phyloP scores from a whole-genome alignment of 805 yeast genomes.

The Candida arabinofermentans region DNA sequence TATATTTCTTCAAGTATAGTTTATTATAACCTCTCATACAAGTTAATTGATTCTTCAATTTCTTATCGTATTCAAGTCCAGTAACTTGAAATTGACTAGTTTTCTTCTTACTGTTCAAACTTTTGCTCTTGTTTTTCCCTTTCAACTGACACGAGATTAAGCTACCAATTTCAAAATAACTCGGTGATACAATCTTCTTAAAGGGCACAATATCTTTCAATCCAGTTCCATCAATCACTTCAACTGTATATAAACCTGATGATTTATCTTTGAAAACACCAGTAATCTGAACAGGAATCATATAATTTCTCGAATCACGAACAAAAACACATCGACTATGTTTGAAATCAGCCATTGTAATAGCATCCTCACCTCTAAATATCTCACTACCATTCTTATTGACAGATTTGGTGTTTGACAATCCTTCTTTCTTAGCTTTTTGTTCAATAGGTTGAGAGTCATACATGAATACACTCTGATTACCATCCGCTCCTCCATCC shows the following conservation, averaged over 20 bases:
- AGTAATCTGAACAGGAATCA: not conserved
- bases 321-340: not conserved
- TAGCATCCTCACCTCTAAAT: not conserved
- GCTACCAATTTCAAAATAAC: not conserved
- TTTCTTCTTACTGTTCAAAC: not conserved
- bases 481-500: slow-evolving; percentile 9
- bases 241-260: not conserved
- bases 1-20: slow-evolving; percentile 33
- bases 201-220: not conserved
- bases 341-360: not conserved
- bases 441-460: not conserved
- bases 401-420: too few relatives aligned
- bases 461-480: not conserved
- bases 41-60: slow-evolving; percentile 29
- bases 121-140: too few relatives aligned
- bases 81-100: slow-evolving; percentile 29
- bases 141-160: not conserved
- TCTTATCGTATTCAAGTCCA: slow-evolving; percentile 36
- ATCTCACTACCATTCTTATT: too few relatives aligned
- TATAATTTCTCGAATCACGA: not conserved
- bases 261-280: not conserved
- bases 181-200: not conserved
- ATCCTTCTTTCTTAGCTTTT: too few relatives aligned
- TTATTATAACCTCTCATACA: slow-evolving; percentile 63
- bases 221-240: not conserved